Evolutionary conservation across 2,329 filamentous ascomycete genomes (phyloP).

Genomic region (Fusarium pininemorale): DNA sequence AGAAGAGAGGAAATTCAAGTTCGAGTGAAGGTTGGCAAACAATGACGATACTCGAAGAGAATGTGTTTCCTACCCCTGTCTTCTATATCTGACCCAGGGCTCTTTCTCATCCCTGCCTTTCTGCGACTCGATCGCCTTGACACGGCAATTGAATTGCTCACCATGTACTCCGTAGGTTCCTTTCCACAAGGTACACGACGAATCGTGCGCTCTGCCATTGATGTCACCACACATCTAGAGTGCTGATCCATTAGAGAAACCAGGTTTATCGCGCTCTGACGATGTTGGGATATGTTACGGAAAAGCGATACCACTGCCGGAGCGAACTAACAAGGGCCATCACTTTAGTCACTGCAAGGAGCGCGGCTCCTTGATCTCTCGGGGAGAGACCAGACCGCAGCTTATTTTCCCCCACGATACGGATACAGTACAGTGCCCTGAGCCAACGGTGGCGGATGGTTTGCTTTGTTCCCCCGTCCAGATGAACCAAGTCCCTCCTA

Average conservation of each 20-base stretch:
- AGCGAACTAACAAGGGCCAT: not conserved
- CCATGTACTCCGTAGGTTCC: not conserved
- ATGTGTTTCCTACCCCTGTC: not conserved
- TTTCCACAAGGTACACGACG: not conserved
- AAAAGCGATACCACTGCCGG: not conserved
- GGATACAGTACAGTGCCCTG: not conserved
- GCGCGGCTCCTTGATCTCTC: constrained; percentile 10
- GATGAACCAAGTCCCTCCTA: constrained; percentile 9
- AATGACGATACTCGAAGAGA: not conserved
- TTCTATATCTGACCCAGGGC: not conserved
- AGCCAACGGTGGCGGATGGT: constrained; percentile 14
- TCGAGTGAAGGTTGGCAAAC: not conserved
- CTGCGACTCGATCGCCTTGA: not conserved
- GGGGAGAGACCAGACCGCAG: constrained; percentile 9
- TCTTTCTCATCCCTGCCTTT: constrained; percentile 1
- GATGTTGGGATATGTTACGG: constrained; percentile 2
- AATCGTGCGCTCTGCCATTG: constrained; percentile 4
- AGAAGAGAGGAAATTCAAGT: not conserved
- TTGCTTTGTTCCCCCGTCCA: constrained; percentile 24
- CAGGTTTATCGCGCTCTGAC: not conserved
- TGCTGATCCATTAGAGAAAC: not conserved
- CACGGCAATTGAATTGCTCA: not conserved
- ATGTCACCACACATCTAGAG: not conserved
- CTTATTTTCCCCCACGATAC: constrained; percentile 40
- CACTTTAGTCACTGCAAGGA: constrained; percentile 31